Evolutionary conservation across 306 rosid species (phyloP).

Genomic region (Citrullus amarus): DNA sequence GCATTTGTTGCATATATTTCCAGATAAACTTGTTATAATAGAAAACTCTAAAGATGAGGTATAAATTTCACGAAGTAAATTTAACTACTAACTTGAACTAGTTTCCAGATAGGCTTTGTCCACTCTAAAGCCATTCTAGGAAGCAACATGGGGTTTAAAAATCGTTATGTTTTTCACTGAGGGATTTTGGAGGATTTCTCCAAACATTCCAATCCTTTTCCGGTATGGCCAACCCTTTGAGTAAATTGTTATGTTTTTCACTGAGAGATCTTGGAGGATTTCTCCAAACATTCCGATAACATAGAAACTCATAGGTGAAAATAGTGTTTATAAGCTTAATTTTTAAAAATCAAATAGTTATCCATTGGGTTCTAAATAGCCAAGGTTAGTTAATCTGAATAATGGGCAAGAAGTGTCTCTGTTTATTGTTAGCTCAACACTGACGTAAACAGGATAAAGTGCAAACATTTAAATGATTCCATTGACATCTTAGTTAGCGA

Average conservation of each 20-base stretch:
- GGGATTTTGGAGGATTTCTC: no score
- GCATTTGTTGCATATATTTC: not conserved
- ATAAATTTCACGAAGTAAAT: slow-evolving; percentile 18
- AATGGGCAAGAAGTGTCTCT: not conserved
- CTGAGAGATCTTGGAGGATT: no score
- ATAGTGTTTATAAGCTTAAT: no score
- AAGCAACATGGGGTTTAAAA: not conserved
- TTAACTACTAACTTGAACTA: not conserved
- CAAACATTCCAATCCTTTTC: no score
- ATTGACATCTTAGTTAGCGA: not conserved
- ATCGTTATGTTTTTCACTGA: not conserved
- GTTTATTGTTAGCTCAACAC: not conserved
- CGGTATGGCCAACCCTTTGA: no score
- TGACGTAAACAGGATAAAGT: not conserved
- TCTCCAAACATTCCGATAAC: no score
- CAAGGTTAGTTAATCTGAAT: not conserved
- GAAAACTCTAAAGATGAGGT: not conserved
- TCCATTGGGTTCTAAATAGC: not conserved
- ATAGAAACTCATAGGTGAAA: no score
- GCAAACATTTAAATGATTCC: not conserved
- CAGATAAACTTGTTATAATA: not conserved
- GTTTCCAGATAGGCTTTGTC: not conserved
- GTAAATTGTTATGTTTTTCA: no score
- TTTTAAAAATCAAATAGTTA: no score
- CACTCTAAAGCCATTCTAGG: not conserved